These are phyloP conservation scores for Didymella pomorum DNA, from an alignment of 2,329 filamentous ascomycete species.

Conservation along the genomic window DNA sequence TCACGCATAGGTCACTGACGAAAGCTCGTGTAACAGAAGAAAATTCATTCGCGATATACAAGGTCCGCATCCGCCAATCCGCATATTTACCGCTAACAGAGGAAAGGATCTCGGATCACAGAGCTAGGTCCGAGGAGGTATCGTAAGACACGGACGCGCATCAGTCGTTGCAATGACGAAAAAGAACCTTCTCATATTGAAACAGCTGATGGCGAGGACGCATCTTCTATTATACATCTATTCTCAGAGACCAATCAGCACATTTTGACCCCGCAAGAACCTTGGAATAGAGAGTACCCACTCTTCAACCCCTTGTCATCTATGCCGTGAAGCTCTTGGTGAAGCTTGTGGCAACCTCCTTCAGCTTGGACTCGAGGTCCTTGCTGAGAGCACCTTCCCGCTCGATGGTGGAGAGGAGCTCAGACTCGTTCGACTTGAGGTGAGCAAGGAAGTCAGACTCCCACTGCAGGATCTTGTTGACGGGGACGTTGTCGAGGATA, in stretches of 20 bases:
- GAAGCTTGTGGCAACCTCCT: slow-evolving; percentile 79
- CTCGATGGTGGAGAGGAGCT: slow-evolving; percentile 84
- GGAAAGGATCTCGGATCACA: slow-evolving; percentile 32
- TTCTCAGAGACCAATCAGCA: slow-evolving; percentile 50
- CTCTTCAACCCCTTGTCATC: slow-evolving; percentile 41
- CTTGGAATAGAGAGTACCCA: slow-evolving; percentile 49
- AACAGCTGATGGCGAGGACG: slow-evolving; percentile 51
- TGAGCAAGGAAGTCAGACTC: slow-evolving; percentile 93
- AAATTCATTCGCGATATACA: slow-evolving; percentile 41
- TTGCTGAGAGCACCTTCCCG: slow-evolving; percentile 97
- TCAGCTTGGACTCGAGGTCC: slow-evolving; percentile 84
- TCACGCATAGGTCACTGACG: not conserved
- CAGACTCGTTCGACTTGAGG: slow-evolving; percentile 88
- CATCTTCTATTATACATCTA: slow-evolving; percentile 54
- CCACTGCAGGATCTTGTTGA: slow-evolving; percentile 90
- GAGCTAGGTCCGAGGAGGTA: slow-evolving; percentile 27
- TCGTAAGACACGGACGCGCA: slow-evolving; percentile 19
- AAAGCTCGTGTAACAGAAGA: slow-evolving; percentile 21
- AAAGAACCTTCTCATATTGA: slow-evolving; percentile 50
- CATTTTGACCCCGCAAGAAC: slow-evolving; percentile 48
- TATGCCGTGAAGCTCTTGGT: slow-evolving; percentile 84
- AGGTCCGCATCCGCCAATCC: slow-evolving; percentile 30
- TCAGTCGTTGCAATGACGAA: slow-evolving; percentile 31
- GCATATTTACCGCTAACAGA: slow-evolving; percentile 40
- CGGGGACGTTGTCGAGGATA: slow-evolving; percentile 86